These are phyloP conservation scores for Xylaria sp. DNA, from an alignment of 2,329 filamentous ascomycete genomes.

Conservation along the genomic window DNA sequence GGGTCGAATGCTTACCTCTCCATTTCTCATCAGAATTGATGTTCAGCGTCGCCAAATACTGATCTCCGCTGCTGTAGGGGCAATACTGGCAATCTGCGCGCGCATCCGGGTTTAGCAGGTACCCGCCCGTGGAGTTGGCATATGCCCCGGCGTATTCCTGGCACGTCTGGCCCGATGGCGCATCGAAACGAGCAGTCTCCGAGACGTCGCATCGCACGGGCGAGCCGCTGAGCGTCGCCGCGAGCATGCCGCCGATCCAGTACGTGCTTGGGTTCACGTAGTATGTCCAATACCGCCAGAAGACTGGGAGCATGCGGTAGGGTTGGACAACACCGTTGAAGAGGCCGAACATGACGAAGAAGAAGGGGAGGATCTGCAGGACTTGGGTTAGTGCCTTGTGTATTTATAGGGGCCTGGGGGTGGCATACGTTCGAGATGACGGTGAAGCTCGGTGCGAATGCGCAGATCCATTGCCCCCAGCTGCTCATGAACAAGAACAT, in stretches of 20 bases:
- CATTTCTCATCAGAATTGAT: conserved; percentile 70
- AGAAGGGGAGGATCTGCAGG: conserved; percentile 73
- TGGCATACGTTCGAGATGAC: conserved; percentile 74
- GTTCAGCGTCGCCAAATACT: conserved; percentile 72
- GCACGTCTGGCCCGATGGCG: conserved; percentile 74
- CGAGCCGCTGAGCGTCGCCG: conserved; percentile 67
- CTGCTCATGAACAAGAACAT: conserved; percentile 80
- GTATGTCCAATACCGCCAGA: conserved; percentile 80
- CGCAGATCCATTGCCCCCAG: conserved; percentile 88
- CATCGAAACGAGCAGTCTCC: conserved; percentile 62
- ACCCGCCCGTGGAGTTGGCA: conserved; percentile 64
- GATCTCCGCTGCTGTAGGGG: conserved; percentile 64
- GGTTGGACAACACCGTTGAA: conserved; percentile 84
- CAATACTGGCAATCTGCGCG: conserved; percentile 75
- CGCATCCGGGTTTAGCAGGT: conserved; percentile 70
- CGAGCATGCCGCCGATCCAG: conserved; percentile 77
- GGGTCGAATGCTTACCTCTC: conserved; percentile 59
- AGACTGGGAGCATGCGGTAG: conserved; percentile 71
- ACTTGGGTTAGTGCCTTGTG: conserved; percentile 2
- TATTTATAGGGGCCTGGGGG: background rate
- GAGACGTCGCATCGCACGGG: conserved; percentile 59
- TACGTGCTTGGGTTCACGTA: conserved; percentile 73
- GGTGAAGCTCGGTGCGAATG: conserved; percentile 82
- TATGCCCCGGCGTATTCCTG: conserved; percentile 71
- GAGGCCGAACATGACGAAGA: conserved; percentile 80